Evolutionary conservation across 768 basidiomycete genomes (phyloP).

Genomic region (Collybia sp.): DNA sequence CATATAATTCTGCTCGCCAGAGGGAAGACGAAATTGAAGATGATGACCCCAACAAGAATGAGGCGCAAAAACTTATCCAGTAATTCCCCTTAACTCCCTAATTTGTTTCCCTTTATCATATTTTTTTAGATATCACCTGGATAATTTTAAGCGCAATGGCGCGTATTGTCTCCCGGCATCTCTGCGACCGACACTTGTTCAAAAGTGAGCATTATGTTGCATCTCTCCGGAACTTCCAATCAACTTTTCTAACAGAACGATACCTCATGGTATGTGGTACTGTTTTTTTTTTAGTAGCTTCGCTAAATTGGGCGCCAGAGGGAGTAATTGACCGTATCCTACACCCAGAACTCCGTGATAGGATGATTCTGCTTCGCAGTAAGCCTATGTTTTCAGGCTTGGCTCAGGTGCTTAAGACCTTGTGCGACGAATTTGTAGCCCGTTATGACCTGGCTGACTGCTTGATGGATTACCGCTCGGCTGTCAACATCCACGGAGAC

Average conservation of each 20-base stretch:
- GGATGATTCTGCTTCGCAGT: constrained; percentile 88
- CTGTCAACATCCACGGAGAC: constrained; percentile 80
- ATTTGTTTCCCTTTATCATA: constrained; percentile 2
- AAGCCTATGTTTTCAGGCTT: constrained; percentile 12
- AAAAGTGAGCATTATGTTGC: constrained; percentile 44
- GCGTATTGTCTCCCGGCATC: constrained; percentile 87
- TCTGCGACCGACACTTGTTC: constrained; percentile 82
- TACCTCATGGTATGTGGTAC: constrained; percentile 76
- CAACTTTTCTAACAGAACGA: constrained; percentile 43
- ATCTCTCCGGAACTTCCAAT: neutral
- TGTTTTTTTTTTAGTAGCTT: neutral
- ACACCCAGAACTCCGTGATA: constrained; percentile 85
- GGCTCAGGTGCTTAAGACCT: neutral
- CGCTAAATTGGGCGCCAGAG: constrained; percentile 41
- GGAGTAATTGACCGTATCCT: constrained; percentile 88
- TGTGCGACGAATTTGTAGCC: constrained; percentile 33
- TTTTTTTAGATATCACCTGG: constrained; percentile 73
- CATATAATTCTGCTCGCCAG: constrained; percentile 27
- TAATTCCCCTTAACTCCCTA: constrained; percentile 24
- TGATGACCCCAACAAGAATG: constrained; percentile 67
- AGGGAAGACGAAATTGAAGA: constrained; percentile 53
- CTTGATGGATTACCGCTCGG: constrained; percentile 63
- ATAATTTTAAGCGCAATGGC: constrained; percentile 83
- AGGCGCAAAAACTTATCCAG: constrained; percentile 83
- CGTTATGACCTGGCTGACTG: constrained; percentile 81